Conservation (phyloP, 2,329 filamentous ascomycete species). For the Ophiostoma novo-ulmi region DNA sequence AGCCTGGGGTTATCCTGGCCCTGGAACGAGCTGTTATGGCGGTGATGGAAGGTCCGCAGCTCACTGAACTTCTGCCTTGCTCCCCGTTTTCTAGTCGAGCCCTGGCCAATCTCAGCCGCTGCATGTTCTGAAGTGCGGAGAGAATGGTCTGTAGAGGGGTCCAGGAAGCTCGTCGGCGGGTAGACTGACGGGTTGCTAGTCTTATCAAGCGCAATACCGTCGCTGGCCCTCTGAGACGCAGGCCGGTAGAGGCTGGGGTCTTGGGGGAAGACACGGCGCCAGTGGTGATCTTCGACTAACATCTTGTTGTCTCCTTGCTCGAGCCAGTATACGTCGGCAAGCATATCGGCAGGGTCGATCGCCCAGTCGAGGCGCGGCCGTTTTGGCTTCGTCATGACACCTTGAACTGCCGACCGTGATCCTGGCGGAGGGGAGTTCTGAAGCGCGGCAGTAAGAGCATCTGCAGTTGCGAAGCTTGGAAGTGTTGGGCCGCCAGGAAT, state of each 20-base stretch:
- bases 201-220: not conserved
- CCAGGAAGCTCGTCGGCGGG: not conserved
- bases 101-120: constrained; percentile 36
- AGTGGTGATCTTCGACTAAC: constrained; percentile 73
- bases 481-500: constrained; percentile 32
- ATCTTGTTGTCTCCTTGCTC: constrained; percentile 76
- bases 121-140: not conserved
- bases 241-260: constrained; percentile 31
- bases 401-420: constrained; percentile 31
- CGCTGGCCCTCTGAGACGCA: constrained; percentile 26
- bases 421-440: constrained; percentile 42
- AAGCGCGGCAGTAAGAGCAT: constrained; percentile 37
- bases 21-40: constrained; percentile 46
- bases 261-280: constrained; percentile 63
- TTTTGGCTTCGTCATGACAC: constrained; percentile 51
- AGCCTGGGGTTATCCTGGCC: constrained; percentile 47
- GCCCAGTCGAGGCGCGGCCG: constrained; percentile 80
- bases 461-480: constrained; percentile 45
- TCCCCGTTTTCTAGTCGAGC: constrained; percentile 50
- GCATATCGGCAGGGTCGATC: constrained; percentile 73
- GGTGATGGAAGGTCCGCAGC: constrained; percentile 51
- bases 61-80: constrained; percentile 58
- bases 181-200: not conserved
- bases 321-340: constrained; percentile 88
- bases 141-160: not conserved